Conservation (phyloP, 2,329 filamentous ascomycete species). For the Trichophyton mentagrophytes region DNA sequence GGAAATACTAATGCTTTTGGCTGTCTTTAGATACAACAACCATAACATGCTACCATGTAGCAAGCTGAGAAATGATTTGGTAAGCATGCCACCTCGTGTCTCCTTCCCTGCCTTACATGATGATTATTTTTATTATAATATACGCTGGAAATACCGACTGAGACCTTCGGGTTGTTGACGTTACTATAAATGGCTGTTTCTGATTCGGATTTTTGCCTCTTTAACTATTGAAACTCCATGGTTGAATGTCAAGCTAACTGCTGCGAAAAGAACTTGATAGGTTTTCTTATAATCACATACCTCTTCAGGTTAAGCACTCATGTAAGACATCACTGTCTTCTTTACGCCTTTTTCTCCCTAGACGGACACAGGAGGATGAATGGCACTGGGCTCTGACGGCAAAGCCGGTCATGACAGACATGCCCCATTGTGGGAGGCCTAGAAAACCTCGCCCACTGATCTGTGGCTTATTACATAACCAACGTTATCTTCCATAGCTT, state of each 20-base stretch:
- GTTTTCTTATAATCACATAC: neutral
- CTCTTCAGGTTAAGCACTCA: neutral
- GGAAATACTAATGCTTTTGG: neutral
- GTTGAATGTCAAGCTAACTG: neutral
- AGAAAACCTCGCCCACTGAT: conserved; percentile 99
- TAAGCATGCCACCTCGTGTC: neutral
- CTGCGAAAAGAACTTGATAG: neutral
- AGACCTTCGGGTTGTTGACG: conserved; percentile 58
- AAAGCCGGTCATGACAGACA: conserved; percentile 61
- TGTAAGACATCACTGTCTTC: conserved; percentile 13
- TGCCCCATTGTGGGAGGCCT: conserved; percentile 92
- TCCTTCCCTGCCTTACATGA: conserved; percentile 9
- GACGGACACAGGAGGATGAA: conserved; percentile 92
- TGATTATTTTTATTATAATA: conserved; percentile 27
- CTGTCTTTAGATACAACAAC: neutral
- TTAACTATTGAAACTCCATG: neutral
- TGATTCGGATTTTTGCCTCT: conserved; percentile 2
- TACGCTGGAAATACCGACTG: conserved; percentile 96
- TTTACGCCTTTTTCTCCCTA: conserved; percentile 33
- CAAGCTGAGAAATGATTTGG: conserved; percentile 3
- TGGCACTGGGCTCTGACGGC: conserved; percentile 94
- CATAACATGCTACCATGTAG: conserved; percentile 3
- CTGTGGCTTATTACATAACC: conserved; percentile 9
- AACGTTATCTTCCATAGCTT: neutral
- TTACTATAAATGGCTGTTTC: conserved; percentile 56